Base-by-base conservation (phyloP, 2,329 filamentous ascomycete species). In the Penicillium sp. region DNA sequence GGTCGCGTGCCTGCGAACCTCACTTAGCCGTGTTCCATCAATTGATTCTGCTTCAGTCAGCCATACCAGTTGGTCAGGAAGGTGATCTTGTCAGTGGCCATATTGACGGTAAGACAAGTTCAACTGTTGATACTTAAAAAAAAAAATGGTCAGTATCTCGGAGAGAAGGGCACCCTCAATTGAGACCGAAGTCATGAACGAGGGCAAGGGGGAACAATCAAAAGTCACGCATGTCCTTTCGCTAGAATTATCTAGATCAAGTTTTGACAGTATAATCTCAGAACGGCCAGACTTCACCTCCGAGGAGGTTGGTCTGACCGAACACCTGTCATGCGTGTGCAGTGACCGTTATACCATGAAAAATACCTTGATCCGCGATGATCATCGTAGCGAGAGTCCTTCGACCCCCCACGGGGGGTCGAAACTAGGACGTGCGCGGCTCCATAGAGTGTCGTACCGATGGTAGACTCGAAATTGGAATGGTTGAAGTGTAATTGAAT, bases 241-340 rank as follows among this genome's bases (percentile, higher is more conserved):
- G 87, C 87, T 88, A 85, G 85, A 81, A 88, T 89, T 88, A 86
- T 85, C 84, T 85, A 88, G 85, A 88, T 89, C 86, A 89, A 89
- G 86, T 90, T 89, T 80, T 77, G 76, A 80, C 85, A 85, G 85
- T 88, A 86, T 87, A 75, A 81, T 88, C 85, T 88, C 84, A 88
- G 84, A 86, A 76, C 77, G 66, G 67, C 58, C 62, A 58, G 63
- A 48, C 49, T 9, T 11, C 30, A 11, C 31, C 24, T 25, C 35
- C 6, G 57, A 47, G 52, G 48, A 35, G 33, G 36, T 44, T 25
- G 33, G 36, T 45, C 41, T 20, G 31, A 49, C 41, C 64, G 72
- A 73, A 74, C 72, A 74, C 72, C 72, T 74, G 72, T 70, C 72
- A 74, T 73, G 70, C 71, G 69, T 61, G 58, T 55, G 66, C 68